Conservation (phyloP, 805 yeast species). For the Lipomyces orientalis region DNA sequence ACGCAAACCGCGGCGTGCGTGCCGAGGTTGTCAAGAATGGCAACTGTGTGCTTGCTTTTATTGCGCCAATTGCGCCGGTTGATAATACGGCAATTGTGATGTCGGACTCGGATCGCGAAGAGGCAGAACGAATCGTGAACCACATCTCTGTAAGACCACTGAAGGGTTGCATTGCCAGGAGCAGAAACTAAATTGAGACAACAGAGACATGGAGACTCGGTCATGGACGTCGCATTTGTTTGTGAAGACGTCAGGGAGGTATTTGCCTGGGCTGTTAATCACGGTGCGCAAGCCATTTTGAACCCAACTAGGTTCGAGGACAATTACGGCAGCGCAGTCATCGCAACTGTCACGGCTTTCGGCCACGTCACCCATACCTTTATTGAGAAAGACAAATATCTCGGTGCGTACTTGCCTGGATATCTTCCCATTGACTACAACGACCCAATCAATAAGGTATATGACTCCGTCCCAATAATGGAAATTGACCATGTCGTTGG, state of each 20-base stretch:
- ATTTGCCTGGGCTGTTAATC: constrained; percentile 53
- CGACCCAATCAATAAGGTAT: constrained; percentile 39
- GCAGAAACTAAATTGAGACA: constrained; percentile 4
- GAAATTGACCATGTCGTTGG: constrained; percentile 81
- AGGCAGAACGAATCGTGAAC: constrained; percentile 12
- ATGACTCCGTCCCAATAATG: constrained; percentile 51
- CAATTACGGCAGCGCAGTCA: constrained; percentile 55
- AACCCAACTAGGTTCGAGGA: constrained; percentile 49
- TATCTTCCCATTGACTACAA: constrained; percentile 41
- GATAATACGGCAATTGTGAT: constrained; percentile 39
- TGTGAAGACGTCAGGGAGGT: constrained; percentile 58
- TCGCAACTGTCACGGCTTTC: constrained; percentile 58
- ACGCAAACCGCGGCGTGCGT: constrained; percentile 46
- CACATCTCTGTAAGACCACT: constrained; percentile 16
- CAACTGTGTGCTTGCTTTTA: constrained; percentile 55
- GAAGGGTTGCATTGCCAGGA: background rate
- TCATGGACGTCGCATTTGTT: constrained; percentile 74
- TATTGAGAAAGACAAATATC: constrained; percentile 52
- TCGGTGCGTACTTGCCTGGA: constrained; percentile 61
- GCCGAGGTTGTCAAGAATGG: constrained; percentile 66
- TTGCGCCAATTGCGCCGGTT: constrained; percentile 51
- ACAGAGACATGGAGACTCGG: constrained; percentile 73
- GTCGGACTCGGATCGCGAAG: constrained; percentile 25
- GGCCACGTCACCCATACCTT: constrained; percentile 77
- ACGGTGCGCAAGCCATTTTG: constrained; percentile 57